Percentiles rank a stretch among this genome's conserved stretches.
phyloP scores from a whole-genome alignment of 257 asterid species.

The Apocynum venetum region DNA sequence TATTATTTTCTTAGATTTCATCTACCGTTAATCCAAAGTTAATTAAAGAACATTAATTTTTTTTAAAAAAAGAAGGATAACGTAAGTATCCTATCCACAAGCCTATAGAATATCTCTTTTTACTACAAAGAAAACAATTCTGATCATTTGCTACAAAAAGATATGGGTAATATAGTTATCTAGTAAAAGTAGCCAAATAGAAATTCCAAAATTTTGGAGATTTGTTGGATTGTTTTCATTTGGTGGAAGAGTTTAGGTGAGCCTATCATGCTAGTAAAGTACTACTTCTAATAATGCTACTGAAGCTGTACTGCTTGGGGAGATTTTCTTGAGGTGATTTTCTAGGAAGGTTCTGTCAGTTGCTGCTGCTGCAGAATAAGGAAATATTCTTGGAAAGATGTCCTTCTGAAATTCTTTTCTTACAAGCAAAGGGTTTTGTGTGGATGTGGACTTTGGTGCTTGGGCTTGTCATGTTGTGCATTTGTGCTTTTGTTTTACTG shows the following conservation, averaged over 20 bases:
- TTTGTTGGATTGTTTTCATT: too few relatives aligned
- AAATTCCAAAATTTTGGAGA: not conserved
- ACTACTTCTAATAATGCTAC: too few relatives aligned
- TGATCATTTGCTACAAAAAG: too few relatives aligned
- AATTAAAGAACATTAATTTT: too few relatives aligned
- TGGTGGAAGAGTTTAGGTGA: not conserved
- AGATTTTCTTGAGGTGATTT: slow-evolving; percentile 2
- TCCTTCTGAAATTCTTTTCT: not conserved
- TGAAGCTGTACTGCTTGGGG: too few relatives aligned
- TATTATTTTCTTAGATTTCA: too few relatives aligned
- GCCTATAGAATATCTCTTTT: not conserved
- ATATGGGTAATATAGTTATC: too few relatives aligned
- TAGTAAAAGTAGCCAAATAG: not conserved
- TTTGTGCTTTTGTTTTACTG: too few relatives aligned
- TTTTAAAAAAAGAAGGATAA: too few relatives aligned
- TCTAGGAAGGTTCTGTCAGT: not conserved
- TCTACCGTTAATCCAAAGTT: too few relatives aligned
- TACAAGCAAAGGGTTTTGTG: not conserved
- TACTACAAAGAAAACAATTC: not conserved
- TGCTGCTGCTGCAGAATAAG: not conserved
- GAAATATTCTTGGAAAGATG: not conserved
- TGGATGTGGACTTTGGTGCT: too few relatives aligned
- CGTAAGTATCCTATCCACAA: too few relatives aligned
- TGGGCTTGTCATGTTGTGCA: not conserved
- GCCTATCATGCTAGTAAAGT: not conserved